A percentile compares a stretch with the other conserved stretches of the same genome.
Evolutionary conservation across 2,329 filamentous ascomycete species (phyloP).

Genomic region (Fusarium sp.): DNA sequence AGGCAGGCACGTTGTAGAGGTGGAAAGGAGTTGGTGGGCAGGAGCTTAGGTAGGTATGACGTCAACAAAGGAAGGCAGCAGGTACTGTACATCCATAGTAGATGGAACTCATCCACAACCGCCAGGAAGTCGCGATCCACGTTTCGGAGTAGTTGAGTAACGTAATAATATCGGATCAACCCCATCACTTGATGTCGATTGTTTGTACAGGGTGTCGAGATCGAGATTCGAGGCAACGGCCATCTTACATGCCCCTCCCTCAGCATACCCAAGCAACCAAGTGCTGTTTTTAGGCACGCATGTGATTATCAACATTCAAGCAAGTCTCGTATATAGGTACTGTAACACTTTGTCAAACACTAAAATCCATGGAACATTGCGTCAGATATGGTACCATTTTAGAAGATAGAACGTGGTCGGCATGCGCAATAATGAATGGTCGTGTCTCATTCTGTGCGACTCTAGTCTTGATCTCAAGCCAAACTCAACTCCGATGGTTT

Average conservation of each 20-base stretch:
- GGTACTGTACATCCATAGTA: not conserved
- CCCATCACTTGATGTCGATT: not conserved
- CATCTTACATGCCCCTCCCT: not conserved
- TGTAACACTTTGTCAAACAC: not conserved
- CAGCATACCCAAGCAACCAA: not conserved
- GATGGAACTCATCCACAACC: constrained; percentile 5
- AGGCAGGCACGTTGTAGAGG: not conserved
- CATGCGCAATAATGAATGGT: constrained; percentile 26
- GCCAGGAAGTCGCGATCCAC: constrained; percentile 3
- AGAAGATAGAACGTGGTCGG: constrained; percentile 17
- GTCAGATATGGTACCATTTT: constrained; percentile 21
- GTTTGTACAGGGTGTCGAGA: not conserved
- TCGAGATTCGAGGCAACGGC: constrained; percentile 13
- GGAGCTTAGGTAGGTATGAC: constrained; percentile 15
- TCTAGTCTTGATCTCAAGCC: constrained; percentile 5
- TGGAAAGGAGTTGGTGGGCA: not conserved
- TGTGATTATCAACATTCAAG: constrained; percentile 14
- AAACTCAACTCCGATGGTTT: constrained; percentile 4
- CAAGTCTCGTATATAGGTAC: not conserved
- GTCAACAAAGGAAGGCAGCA: constrained; percentile 17
- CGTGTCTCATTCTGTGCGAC: constrained; percentile 37
- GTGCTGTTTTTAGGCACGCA: constrained; percentile 7
- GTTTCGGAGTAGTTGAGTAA: constrained; percentile 12
- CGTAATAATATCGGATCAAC: constrained; percentile 23
- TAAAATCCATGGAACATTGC: constrained; percentile 1